Base-by-base conservation (phyloP, 495 filamentous ascomycete species). In the Tetracladium marchalianum region DNA sequence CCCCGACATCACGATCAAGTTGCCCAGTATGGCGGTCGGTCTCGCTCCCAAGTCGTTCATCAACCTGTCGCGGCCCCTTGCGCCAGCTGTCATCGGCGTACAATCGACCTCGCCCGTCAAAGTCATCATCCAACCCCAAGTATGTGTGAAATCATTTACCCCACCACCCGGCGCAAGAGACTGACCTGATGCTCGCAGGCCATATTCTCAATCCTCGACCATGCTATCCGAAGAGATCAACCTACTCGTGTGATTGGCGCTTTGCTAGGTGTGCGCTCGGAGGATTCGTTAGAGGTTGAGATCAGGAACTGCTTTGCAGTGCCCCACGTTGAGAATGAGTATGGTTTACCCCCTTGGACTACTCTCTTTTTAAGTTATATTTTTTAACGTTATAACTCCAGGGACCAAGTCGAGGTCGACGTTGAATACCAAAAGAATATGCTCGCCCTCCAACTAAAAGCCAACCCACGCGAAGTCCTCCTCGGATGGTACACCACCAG, bases 351-450 rank as follows among this genome's bases (percentile, higher is more conserved):
- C n/a, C 22, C 22, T 27, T 7, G 7, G 3, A 27, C 22, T 7
- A 27, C 7, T 7, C 22, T 27, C 22, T 27, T 7, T 27, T 7
- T 7, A 27, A 27, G 7, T 27, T 27, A 7, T 7, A 27, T 27
- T 27, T 27, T 27, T 27, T 27, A 27, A 27, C 22, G 7, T 27
- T 3, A 3, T 3, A 27, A 27, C 7, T 27, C 22, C 7, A 27
- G 22, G 22, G 92, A 98, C 67, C 92, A 98, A 66, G 92, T 98
- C 56, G 92, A 98, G 62, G 93, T 98, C 49, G 92, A 98, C 66
- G 95, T 98, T 78, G 92, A 97, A 66, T 98, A 97, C 63, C 92
- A 98, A 67, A 97, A 97, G 77, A 86, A 90, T 63, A 97, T 98
- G 92, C 78, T 96, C 13, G 81, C 81, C 13, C 73, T 98, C 52